Conservation (phyloP, 164 flowering plant species). For the Berberis vulgaris region DNA sequence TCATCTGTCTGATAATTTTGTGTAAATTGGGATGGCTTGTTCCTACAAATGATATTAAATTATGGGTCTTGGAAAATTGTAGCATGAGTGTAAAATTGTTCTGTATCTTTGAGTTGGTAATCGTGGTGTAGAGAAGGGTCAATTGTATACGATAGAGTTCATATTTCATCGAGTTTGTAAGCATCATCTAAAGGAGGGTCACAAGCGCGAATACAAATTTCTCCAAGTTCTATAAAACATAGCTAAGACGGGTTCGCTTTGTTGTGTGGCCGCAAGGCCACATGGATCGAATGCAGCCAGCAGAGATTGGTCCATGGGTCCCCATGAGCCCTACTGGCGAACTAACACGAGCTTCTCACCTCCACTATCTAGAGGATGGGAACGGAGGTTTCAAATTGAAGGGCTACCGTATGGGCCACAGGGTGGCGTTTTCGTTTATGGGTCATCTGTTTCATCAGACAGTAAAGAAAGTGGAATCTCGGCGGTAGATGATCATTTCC, state of each 20-base stretch:
- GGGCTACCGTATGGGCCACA: slow-evolving; percentile 40
- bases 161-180: no score
- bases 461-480: slow-evolving; percentile 62
- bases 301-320: slow-evolving; percentile 71
- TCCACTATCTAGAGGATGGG: slow-evolving; percentile 71
- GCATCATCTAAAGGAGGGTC: no score
- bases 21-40: no score
- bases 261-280: slow-evolving; percentile 99
- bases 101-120: slow-evolving; percentile 3
- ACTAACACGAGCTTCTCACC: slow-evolving; percentile 89
- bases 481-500: slow-evolving; percentile 43
- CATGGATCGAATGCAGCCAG: slow-evolving; percentile 70
- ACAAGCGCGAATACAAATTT: not conserved
- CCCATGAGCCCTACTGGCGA: slow-evolving; percentile 82
- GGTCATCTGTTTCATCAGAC: slow-evolving; percentile 65
- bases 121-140: not conserved
- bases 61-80: no score
- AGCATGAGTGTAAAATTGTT: not conserved
- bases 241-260: slow-evolving; percentile 96
- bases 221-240: slow-evolving; percentile 28
- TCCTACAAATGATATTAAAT: no score
- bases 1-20: no score
- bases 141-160: no score
- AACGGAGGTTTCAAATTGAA: slow-evolving; percentile 51
- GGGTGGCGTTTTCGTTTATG: slow-evolving; percentile 43